phyloP scores from a whole-genome alignment of 176 grass and related monocot genomes.

The Puccinellia tenuiflora region DNA sequence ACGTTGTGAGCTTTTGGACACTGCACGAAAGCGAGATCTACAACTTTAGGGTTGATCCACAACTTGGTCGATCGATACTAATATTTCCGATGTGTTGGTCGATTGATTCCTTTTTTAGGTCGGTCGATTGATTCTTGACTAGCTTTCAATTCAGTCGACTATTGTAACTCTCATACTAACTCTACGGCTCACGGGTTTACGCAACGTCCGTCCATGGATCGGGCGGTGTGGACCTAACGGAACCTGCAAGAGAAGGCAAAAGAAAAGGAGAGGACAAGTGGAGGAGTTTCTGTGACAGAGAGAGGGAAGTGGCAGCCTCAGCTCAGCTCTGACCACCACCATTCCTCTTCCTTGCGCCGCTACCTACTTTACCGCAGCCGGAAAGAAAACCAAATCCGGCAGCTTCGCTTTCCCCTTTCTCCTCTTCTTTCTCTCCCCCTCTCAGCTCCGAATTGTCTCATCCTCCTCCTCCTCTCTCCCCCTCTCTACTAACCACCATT shows the following conservation, averaged over 20 bases:
- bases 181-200: neutral
- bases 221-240: conserved; percentile 5
- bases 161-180: too few relatives aligned
- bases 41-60: neutral
- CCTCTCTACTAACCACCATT: neutral
- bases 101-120: neutral
- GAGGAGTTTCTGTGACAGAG: conserved; percentile 33
- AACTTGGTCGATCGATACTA: neutral
- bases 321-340: conserved; percentile 21
- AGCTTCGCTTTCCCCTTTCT: conserved; percentile 19
- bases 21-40: neutral
- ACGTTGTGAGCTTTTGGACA: neutral
- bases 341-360: neutral
- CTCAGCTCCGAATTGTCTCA: conserved; percentile 24
- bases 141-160: neutral
- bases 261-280: neutral
- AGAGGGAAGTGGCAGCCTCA: conserved; percentile 24
- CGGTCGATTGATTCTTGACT: neutral
- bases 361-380: neutral
- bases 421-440: neutral
- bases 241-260: neutral
- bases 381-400: conserved; percentile 22
- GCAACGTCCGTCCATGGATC: neutral
- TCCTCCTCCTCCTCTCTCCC: conserved; percentile 17
- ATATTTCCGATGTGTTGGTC: neutral